Base-by-base conservation (phyloP, 768 basidiomycete species). In the Hypholoma sublateritium region DNA sequence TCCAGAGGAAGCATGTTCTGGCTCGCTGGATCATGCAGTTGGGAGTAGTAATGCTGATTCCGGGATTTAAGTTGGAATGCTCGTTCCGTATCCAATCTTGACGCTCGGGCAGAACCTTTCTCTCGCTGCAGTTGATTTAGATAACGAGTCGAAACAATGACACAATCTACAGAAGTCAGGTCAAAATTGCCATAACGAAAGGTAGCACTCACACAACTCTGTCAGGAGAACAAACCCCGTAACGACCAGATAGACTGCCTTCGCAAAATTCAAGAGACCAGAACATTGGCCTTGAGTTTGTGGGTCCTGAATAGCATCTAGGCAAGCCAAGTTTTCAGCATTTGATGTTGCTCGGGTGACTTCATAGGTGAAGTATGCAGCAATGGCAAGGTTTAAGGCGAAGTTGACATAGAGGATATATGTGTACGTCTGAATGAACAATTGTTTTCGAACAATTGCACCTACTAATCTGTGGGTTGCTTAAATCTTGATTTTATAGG, bases 381-480 rank as follows among this genome's bases (percentile, higher is more conserved):
- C 81, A 58, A 81, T 76, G 25, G 70, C 74, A 66, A 85, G 56
- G 65, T 83, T 85, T 74, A 85, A 56, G 61, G 82, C 39, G 65
- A 86, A 78, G 70, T 87, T 83, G 60, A 78, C 59, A 72, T 83
- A 82, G 65, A 84, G 70, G 67, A 81, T 79, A 66, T 81, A 80
- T 9, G 80, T 72, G 62, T 86, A 86, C 47, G 77, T 74, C 63
- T 76, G 77, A 48, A 84, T 75, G 62, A 89, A 85, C 2, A 74
- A 63, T 69, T 84, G 84, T 63, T 87, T 87, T 64, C 81, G 80
- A 39, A 82, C 80, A 53, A 87, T 73, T 0, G 78, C 79, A n/a
- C 87, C 87, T 32, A 85, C 75, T 52, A 89, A 80, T 17, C 87
- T 88, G 37, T 47, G 22, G 35, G 39, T 37, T 1, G 17, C 5